Percentiles rank a stretch among this genome's conserved stretches.
Conservation (phyloP, 176 grass and related monocot species). For the Thalia dealbata region DNA sequence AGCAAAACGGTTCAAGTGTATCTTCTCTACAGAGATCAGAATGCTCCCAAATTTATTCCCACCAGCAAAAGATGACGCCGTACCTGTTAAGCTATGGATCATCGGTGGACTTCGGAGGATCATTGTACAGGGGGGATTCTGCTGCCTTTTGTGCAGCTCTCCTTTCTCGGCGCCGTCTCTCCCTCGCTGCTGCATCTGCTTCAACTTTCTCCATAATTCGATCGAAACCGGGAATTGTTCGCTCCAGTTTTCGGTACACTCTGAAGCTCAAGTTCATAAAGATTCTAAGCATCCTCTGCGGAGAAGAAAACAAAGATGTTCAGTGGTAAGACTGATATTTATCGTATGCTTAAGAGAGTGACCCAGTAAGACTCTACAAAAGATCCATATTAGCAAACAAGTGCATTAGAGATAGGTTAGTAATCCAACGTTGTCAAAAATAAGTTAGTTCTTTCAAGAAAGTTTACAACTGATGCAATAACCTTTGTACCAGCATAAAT, state of each 20-base stretch:
- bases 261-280: conserved; percentile 23
- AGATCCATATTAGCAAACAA: not conserved
- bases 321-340: not conserved
- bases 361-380: not conserved
- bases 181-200: conserved; percentile 8
- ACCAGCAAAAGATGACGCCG: too few relatives aligned
- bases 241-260: conserved; percentile 15
- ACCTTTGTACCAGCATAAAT: too few relatives aligned
- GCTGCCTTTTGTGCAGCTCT: conserved; percentile 2
- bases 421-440: not conserved
- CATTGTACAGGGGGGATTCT: not conserved
- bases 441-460: too few relatives aligned
- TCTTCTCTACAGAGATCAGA: not conserved
- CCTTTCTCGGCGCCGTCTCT: not conserved
- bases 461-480: too few relatives aligned
- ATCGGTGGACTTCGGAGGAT: not conserved
- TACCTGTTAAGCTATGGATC: not conserved
- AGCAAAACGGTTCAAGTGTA: not conserved
- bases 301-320: not conserved
- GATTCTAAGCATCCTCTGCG: conserved; percentile 18
- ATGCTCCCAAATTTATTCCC: not conserved
- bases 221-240: conserved; percentile 13
- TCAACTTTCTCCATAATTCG: conserved; percentile 21
- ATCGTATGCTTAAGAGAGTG: not conserved
- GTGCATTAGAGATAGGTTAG: not conserved